Evolutionary conservation across 2,329 filamentous ascomycete species (phyloP).

Genomic region (Cladosporium sp.): DNA sequence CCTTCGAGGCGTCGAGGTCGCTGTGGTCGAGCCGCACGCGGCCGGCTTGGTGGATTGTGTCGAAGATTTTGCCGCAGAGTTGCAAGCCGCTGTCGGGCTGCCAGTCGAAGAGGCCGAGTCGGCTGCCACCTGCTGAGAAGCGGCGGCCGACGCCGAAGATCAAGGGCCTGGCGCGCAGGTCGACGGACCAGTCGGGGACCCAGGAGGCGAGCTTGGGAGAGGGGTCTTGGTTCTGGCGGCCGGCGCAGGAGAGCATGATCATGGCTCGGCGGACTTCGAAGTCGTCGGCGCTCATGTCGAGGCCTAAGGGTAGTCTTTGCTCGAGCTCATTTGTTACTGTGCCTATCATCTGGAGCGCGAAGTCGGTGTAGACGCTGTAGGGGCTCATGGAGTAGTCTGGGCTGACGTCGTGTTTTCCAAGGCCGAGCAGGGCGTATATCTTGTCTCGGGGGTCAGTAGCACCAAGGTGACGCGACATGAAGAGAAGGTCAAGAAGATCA

Average conservation of each 20-base stretch:
- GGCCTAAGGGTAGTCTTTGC: neutral
- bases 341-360: slow-evolving; percentile 24
- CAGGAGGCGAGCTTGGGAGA: slow-evolving; percentile 14
- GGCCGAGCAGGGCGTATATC: slow-evolving; percentile 25
- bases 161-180: slow-evolving; percentile 22
- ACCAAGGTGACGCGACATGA: slow-evolving; percentile 25
- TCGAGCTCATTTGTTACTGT: slow-evolving; percentile 15
- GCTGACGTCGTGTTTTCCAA: slow-evolving; percentile 22
- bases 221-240: slow-evolving; percentile 20
- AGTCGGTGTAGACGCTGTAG: slow-evolving; percentile 24
- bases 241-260: slow-evolving; percentile 25
- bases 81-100: slow-evolving; percentile 20
- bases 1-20: neutral
- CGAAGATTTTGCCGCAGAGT: slow-evolving; percentile 24
- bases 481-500: slow-evolving; percentile 25
- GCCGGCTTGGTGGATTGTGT: slow-evolving; percentile 22
- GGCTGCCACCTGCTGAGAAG: slow-evolving; percentile 21
- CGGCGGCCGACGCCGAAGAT: slow-evolving; percentile 20
- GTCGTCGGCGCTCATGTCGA: slow-evolving; percentile 10
- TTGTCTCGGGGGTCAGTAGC: slow-evolving; percentile 26
- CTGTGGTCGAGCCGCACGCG: slow-evolving; percentile 14
- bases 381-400: slow-evolving; percentile 23
- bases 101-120: slow-evolving; percentile 23
- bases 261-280: slow-evolving; percentile 21
- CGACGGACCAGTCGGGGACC: slow-evolving; percentile 26